Evolutionary conservation across 768 basidiomycete genomes (phyloP), one percentile per base, ranked within the genome.

Genomic region (Naganishia friedmannii): DNA sequence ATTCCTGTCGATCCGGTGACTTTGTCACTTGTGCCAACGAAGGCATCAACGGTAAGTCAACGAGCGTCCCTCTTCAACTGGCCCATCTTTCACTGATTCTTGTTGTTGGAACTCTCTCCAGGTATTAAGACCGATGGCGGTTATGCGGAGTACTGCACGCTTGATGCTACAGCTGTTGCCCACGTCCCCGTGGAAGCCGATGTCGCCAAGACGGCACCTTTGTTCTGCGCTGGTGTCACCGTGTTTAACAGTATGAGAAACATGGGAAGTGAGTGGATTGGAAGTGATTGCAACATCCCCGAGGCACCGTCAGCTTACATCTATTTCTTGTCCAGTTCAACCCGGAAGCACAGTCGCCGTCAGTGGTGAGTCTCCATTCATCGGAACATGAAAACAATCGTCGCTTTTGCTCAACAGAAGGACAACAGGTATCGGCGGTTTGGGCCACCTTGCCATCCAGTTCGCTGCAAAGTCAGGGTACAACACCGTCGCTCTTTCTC

Each of bases 181-280:
- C 54, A 67, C 15, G 53, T 73, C 23, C 73, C 73, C 6, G 15
- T 19, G 12, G 67, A 66, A 23, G 58, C 60, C 15, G 73, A 73
- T 39, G 55, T 63, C 13, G 73, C 73, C 15, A 68, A 71, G 53
- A 60, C 53, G 6, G 74, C 72, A n/a, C 68, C 71, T 28, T 70
- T 73, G 1, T 39, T 82, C 23, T 83, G 82, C 56, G 82, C 81
- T 10, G 83, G 81, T n/a, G 77, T 83, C 9, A 84, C 83, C 3
- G 75, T 75, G n/a, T 84, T 78, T 79, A 77, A 77, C 71, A 51
- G 69, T 6, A 60, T 77, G 21, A 80, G 82, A 26, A 58, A 82
- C 45, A 80, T 80, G 73, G 55, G 71, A 19, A 53, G 65, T 54
- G 23, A 66, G 65, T 53, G 15, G 4, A 12, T 17, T 13, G 37